Evolutionary conservation across 2,329 filamentous ascomycete genomes (phyloP), one percentile per base, ranked within the genome.

Genomic region (Cladosporium velox): DNA sequence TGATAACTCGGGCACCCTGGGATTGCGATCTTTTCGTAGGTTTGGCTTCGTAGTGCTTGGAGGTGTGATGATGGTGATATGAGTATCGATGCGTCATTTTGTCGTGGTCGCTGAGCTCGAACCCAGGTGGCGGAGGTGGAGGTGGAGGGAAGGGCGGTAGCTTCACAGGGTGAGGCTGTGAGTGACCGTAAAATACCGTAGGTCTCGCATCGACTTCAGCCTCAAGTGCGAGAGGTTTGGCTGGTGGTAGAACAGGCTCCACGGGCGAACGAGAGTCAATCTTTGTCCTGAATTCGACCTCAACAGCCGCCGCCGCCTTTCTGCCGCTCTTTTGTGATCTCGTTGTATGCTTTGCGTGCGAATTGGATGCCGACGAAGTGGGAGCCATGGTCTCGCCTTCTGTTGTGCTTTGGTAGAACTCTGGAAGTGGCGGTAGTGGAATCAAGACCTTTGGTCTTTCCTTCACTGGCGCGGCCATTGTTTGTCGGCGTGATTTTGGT

Each of bases 361-460:
- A 44, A 30, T 38, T 49, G 15, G 68, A 59, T 24, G 69, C 32
- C 21, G 67, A 60, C 52, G 67, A 65, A 30, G 30, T 51, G 7
- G 51, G 26, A 15, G 60, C n/a, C 52, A 63, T 41, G 32, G 41
- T 62, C 32, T 65, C 63, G 28, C 65, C 55, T 55, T 47, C 44
- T 60, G 30, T 7, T 55, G 35, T 64, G 24, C 28, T 28, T 28
- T 55, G 49, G 65, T 72, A 75, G 67, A 73, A 72, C 30, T 74
- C 70, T 35, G 71, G 72, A 35, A 74, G 66, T 41, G 73, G 73
- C 34, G 73, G 73, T 21, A 71, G 71, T 15, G 72, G 72, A 18
- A 75, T 73, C 32, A 65, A 54, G 21, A 44, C 49, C 35, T 65
- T 52, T 44, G 58, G 44, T 55, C 64, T 60, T 59, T 60, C 55